Base-by-base conservation (phyloP, 140 eudicot genomes). In the Anethum foeniculum region DNA sequence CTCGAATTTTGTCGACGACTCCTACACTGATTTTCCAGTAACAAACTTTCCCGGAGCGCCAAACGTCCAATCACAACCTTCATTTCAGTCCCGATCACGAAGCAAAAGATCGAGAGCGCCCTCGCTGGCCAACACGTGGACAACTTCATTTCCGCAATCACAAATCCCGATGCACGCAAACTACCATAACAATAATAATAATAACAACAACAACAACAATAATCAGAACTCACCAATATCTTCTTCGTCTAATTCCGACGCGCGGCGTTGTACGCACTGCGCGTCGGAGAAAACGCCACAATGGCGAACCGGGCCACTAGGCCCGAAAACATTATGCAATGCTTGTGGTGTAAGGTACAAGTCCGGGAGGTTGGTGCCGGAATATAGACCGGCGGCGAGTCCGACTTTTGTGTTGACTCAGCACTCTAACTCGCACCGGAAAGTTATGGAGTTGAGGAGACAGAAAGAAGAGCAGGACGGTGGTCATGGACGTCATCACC, bases 221-320 rank as follows among this genome's bases (percentile, higher is more conserved):
- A 21, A 56, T 5, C 77, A 85, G 58, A 30, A 78, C 86, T 85
- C 89, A 46, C 75, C 86, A 58, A 58, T 85, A 7, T 75, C 86
- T 0, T 83, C 90, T 0, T 43, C 86, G 0, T 51, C 83, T 48
- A 86, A 76, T 38, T 79, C 78, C 18, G 74, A 84, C 25, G 65
- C 82, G 47, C 95, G 97, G 0, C 83, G 93, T 64, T 92, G 95
- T 86, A 88, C 89, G 62, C 97, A 92, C 87, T 92, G 97, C 81
- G 87, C 92, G 7, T 92, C 97, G 76, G 97, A 90, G 88, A 92
- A 92, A 79, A 92, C 97, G 54, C 97, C 97, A 64, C 97, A 92
- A 82, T 92, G 97, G 97, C 82, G 97, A 77, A 88, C 97, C 9
- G 97, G 97, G 4, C 97, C 97, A 32, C 14, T 90, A 46, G 97